A percentile compares a stretch with the other conserved stretches of the same genome.
Conservation (phyloP, 768 basidiomycete genomes). For the Hortiboletus campestris region DNA sequence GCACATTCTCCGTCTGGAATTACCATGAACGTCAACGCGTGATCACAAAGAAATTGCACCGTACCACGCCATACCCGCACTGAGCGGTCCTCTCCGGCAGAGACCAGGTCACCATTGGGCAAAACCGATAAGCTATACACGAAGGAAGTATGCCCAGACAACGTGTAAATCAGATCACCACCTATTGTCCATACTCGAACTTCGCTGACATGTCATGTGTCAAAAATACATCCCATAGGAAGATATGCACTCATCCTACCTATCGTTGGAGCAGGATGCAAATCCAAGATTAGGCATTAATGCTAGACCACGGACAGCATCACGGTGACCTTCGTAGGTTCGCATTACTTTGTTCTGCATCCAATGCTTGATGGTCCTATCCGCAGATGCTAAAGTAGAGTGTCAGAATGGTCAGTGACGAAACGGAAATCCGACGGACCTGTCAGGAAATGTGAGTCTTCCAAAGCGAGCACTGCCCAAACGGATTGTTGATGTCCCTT, state of each 20-base stretch:
- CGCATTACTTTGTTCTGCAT: conserved; percentile 67
- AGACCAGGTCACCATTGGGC: conserved; percentile 79
- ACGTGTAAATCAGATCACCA: conserved; percentile 69
- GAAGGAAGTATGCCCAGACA: conserved; percentile 97
- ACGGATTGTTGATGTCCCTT: conserved; percentile 89
- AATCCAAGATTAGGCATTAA: conserved; percentile 85
- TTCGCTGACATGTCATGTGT: conserved; percentile 51
- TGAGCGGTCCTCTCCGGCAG: conserved; percentile 92
- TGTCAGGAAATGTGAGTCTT: conserved; percentile 75
- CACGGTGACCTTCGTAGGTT: conserved; percentile 83
- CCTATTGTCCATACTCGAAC: conserved; percentile 90
- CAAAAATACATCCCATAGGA: neutral
- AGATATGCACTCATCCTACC: conserved; percentile 41
- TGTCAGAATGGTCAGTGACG: conserved; percentile 4
- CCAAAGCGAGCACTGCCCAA: conserved; percentile 86
- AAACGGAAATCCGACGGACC: conserved; percentile 45
- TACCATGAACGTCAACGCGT: neutral
- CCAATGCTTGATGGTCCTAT: conserved; percentile 93
- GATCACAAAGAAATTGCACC: conserved; percentile 19
- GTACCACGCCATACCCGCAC: conserved; percentile 88
- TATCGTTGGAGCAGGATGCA: conserved; percentile 94
- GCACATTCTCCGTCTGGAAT: conserved; percentile 76
- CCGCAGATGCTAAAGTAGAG: conserved; percentile 72
- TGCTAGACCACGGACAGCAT: conserved; percentile 86
- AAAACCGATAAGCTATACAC: conserved; percentile 88